Base-by-base conservation (phyloP, 257 asterid species). In the Solanum rostratum region DNA sequence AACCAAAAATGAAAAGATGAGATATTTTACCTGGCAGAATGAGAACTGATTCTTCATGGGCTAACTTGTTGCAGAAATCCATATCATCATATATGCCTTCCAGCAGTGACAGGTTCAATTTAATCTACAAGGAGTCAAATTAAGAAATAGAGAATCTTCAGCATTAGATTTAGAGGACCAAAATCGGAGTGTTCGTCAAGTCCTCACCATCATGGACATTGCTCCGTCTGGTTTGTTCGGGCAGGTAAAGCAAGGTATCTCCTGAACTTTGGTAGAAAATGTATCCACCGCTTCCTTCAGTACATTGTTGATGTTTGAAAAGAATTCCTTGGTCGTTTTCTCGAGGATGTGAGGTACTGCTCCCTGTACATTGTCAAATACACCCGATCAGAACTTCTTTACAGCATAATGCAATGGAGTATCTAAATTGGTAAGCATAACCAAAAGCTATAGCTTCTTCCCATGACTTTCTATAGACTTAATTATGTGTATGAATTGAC, bases 211-310 rank as follows among this genome's bases (percentile, higher is more conserved):
- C 22, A 91, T 79, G 81, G 89, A 89, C 97, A 94, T 92, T 83
- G 93, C 91, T 81, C 98, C 97, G 85, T 92, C 92, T 22, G 98
- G 95, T 86, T 90, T 94, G 80, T 74, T 70, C 6, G 92, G 93
- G 45, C 62, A 16, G 13, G 84, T 45, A 79, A 94, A 87, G 59
- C 89, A 87, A 39, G 93, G 93, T 55, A 93, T 93, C 76, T 86
- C 91, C 37, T 85, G 78, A n/a, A 94, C 66, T 63, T 57, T 80
- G 39, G 85, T 85, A 85, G 86, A 88, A 65, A 92, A 91, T 74
- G 68, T 84, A 55, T 90, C 88, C 11, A 91, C 96, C 24, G 92
- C 90, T 87, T 92, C 91, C 86, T 90, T 90, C 9, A 94, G 91
- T 60, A 90, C 57, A 50, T 82, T 53, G 24, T 88, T 68, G 27